Base-by-base conservation (phyloP, 805 yeast species). In the Lachancea fermentati region DNA sequence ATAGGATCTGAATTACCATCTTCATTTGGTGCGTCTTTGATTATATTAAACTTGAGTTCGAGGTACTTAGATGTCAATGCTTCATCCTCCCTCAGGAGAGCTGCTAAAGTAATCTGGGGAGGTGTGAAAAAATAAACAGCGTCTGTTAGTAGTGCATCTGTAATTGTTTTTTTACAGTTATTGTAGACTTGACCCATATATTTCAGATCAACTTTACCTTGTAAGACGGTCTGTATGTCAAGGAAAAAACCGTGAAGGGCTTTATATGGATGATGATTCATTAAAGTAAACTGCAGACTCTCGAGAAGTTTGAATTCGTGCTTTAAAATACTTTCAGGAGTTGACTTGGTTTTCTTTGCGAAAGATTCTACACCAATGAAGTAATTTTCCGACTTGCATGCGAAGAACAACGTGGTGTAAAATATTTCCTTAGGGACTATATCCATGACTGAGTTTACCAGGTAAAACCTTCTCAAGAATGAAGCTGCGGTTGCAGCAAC, bases 221-320 rank as follows among this genome's bases (percentile, higher is more conserved):
- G 49, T 42, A 76, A 63, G 39, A 67, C 71, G 40, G 62, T 71
- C 59, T 93, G 98, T 48, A 89, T 75, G 62, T 93, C 99, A 34
- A 91, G 73, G 62, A 83, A 91, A 58, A 91, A 89, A 16, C 99
- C 99, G 60, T 89, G 93, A n/a, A 93, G 63, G 0, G 97, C 87
- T 46, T 82, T 72, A 62, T 76, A 81, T 2, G 97, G 94, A 63
- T 87, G 96, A 59, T 91, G 97, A 7, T 84, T 91, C 46, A 81
- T 58, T 36, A 93, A 66, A 0, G 95, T 82, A 62, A 93, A 93
- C 44, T 78, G 71, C 51, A 93, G 67, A 7, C 85, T 72, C 60
- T 78, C 85, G 40, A 89, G 64, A 4, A 93, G 72, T 32, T 71
- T 68, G 56, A 87, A 93, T 63, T 93, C 99, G 41, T 86, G 69